phyloP scores from a whole-genome alignment of 2,329 filamentous ascomycete genomes.

The Coniochaeta sp. region DNA sequence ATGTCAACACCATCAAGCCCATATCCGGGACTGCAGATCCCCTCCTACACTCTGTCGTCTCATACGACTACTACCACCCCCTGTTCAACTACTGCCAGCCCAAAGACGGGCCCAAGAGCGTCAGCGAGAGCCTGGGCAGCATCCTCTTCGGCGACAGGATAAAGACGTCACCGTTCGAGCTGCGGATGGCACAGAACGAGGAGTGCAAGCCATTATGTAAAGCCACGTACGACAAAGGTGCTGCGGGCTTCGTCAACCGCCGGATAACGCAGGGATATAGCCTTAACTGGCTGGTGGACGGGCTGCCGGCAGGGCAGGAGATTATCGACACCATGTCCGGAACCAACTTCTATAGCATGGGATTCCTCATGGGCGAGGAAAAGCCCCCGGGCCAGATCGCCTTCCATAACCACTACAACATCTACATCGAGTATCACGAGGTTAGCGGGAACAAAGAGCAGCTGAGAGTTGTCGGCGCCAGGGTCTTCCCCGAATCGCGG shows the following conservation, averaged over 20 bases:
- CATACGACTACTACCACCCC: conserved; percentile 92
- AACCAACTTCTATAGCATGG: conserved; percentile 81
- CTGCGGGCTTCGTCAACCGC: conserved; percentile 72
- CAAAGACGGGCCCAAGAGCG: conserved; percentile 64
- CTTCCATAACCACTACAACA: conserved; percentile 95
- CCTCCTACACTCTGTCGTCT: conserved; percentile 83
- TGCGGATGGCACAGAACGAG: conserved; percentile 82
- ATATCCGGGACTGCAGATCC: conserved; percentile 70
- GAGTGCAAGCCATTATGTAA: conserved; percentile 77
- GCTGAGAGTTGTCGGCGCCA: conserved; percentile 84
- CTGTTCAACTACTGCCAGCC: conserved; percentile 85
- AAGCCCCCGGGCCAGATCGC: conserved; percentile 47
- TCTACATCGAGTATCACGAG: conserved; percentile 85
- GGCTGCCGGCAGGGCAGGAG: conserved; percentile 81
- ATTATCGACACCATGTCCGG: conserved; percentile 70
- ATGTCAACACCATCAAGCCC: conserved; percentile 89
- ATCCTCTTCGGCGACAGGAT: conserved; percentile 97
- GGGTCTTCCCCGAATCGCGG: conserved; percentile 74
- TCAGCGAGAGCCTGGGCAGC: conserved; percentile 86
- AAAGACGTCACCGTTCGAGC: conserved; percentile 88
- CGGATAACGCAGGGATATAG: conserved; percentile 82
- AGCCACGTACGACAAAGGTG: conserved; percentile 53
- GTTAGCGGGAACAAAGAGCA: conserved; percentile 59
- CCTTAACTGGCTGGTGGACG: conserved; percentile 93
- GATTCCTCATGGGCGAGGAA: conserved; percentile 68